Conservation (phyloP, 495 filamentous ascomycete genomes). For the Parathielavia appendiculata region DNA sequence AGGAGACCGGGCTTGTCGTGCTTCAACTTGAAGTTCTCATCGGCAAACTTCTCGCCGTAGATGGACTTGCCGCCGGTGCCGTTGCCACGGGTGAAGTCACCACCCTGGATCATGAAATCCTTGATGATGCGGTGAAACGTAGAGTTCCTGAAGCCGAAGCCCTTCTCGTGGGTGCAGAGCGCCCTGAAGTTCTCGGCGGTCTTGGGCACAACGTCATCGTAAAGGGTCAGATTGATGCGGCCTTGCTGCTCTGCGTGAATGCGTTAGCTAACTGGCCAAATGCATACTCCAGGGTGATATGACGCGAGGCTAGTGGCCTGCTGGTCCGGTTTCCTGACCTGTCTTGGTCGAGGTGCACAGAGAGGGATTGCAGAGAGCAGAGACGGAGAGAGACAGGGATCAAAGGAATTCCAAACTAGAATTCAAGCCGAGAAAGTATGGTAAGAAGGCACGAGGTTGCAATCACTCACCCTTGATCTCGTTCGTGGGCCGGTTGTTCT, state of each 20-base stretch:
- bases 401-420: too few species aligned
- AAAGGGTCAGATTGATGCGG: conserved; percentile 88
- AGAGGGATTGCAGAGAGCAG: neutral
- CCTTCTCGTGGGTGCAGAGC: conserved; percentile 90
- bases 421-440: too few species aligned
- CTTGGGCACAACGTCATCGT: conserved; percentile 79
- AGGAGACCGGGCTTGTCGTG: conserved; percentile 61
- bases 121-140: conserved; percentile 95
- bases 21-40: conserved; percentile 70
- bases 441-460: too few species aligned
- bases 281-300: neutral
- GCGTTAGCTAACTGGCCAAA: conserved; percentile 16
- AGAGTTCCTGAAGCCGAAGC: conserved; percentile 75
- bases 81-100: conserved; percentile 97
- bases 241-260: conserved; percentile 59
- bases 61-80: conserved; percentile 83
- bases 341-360: too few species aligned
- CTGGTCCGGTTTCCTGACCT: too few species aligned
- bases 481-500: conserved; percentile 49
- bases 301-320: neutral
- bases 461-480: conserved; percentile 56
- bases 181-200: conserved; percentile 92
- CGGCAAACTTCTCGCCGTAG: conserved; percentile 79
- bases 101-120: conserved; percentile 98
- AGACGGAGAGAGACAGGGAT: neutral